Conservation (phyloP, 225 moss, liverwort and hornwort species). For the Asterella californica region DNA sequence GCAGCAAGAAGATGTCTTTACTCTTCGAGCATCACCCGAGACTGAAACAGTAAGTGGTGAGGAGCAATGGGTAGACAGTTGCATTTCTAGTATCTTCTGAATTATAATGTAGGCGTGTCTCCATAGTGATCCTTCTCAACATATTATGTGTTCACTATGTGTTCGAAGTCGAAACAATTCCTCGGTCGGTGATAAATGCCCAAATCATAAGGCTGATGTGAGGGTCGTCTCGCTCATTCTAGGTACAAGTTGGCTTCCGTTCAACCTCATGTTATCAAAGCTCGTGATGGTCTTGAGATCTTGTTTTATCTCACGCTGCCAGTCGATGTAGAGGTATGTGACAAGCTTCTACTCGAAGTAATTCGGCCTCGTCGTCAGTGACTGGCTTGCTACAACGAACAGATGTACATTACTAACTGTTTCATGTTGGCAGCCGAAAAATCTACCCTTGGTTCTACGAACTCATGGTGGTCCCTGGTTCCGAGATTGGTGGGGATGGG, state of each 20-base stretch:
- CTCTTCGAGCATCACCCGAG: slow-evolving; percentile 74
- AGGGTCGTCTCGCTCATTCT: neutral
- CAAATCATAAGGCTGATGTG: neutral
- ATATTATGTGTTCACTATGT: too few species aligned
- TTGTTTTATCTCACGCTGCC: slow-evolving; percentile 79
- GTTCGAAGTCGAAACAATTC: neutral
- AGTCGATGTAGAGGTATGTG: slow-evolving; percentile 44
- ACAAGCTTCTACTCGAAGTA: neutral
- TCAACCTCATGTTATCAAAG: slow-evolving; percentile 55
- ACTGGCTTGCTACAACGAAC: neutral
- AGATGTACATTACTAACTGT: neutral
- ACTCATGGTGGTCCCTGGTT: slow-evolving; percentile 81
- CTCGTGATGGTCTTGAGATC: slow-evolving; percentile 64
- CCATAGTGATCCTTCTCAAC: neutral
- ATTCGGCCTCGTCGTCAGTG: neutral
- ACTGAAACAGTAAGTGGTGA: slow-evolving; percentile 56
- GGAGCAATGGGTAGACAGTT: neutral
- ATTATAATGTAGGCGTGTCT: neutral
- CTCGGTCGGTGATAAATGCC: neutral
- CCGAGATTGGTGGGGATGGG: slow-evolving; percentile 86
- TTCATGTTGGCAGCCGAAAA: slow-evolving; percentile 48
- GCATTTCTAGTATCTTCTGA: neutral
- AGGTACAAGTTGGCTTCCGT: slow-evolving; percentile 65
- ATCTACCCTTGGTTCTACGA: slow-evolving; percentile 61
- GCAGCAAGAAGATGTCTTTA: slow-evolving; percentile 47